Conservation (phyloP, 805 yeast genomes). For the Candida chilensis region DNA sequence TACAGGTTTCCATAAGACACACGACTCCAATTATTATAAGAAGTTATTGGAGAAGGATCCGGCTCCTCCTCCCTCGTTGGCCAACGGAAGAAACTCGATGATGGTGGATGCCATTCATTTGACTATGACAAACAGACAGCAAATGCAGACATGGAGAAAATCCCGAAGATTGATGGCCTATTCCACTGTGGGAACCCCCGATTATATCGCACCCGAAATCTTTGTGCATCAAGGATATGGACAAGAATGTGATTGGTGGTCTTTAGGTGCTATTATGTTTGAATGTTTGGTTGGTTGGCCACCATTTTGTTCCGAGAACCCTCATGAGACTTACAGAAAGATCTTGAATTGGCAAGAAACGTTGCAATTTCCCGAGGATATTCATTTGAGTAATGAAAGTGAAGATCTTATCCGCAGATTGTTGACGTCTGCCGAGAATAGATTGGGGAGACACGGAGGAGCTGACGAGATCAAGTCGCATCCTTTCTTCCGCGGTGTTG, state of each 20-base stretch:
- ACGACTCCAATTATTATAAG: conserved; percentile 79
- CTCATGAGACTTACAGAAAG: conserved; percentile 88
- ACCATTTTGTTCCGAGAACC: conserved; percentile 91
- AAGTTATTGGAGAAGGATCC: conserved; percentile 68
- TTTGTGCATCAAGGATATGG: conserved; percentile 91
- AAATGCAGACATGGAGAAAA: conserved; percentile 94
- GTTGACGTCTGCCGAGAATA: conserved; percentile 67
- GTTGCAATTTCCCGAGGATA: conserved; percentile 81
- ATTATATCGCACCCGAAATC: conserved; percentile 92
- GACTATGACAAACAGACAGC: conserved; percentile 92
- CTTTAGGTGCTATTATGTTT: conserved; percentile 92
- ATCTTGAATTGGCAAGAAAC: conserved; percentile 89
- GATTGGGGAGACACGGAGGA: conserved; percentile 85
- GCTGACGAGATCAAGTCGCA: conserved; percentile 86
- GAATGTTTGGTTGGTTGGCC: conserved; percentile 97
- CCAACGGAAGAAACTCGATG: conserved; percentile 63
- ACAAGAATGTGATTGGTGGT: conserved; percentile 98
- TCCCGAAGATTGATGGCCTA: conserved; percentile 89
- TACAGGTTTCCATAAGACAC: conserved; percentile 91
- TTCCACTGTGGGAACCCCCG: conserved; percentile 95
- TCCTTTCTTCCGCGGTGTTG: conserved; percentile 93
- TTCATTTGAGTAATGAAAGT: conserved; percentile 80
- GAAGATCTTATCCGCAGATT: conserved; percentile 78
- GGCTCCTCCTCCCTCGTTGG: conserved; percentile 10
- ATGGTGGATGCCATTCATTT: conserved; percentile 91